These are phyloP conservation scores for Thelonectria rubi DNA, from an alignment of 2,329 filamentous ascomycete species.

Conservation along the genomic window DNA sequence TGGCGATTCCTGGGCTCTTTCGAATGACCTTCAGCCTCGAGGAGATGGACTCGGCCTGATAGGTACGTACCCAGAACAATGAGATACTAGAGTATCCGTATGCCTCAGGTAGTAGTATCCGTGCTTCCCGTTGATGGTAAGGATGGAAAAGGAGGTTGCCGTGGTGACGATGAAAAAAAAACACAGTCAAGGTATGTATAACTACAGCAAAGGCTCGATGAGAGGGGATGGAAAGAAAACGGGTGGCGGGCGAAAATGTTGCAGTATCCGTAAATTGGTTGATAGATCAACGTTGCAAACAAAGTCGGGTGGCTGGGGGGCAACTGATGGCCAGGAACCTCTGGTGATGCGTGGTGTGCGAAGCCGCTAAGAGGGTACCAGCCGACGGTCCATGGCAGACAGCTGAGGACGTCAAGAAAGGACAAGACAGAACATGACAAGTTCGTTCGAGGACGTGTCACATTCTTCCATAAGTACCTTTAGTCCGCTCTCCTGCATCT, in stretches of 20 bases:
- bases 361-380: conserved; percentile 39
- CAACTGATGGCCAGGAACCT: background rate
- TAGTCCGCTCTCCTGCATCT: background rate
- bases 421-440: background rate
- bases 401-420: too few species aligned
- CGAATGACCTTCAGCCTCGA: background rate
- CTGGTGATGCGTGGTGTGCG: conserved; percentile 38
- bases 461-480: too few species aligned
- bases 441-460: too few species aligned
- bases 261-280: background rate
- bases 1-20: background rate
- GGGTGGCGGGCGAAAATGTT: conserved; percentile 1
- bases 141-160: conserved; percentile 2
- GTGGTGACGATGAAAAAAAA: conserved; percentile 11
- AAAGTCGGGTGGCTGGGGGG: conserved; percentile 42
- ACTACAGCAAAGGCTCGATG: background rate
- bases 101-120: too few species aligned
- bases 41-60: background rate
- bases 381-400: too few species aligned
- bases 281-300: conserved; percentile 8
- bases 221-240: background rate
- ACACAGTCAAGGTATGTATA: background rate
- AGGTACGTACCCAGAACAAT: too few species aligned
- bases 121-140: background rate
- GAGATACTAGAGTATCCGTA: too few species aligned